Conservation (phyloP, 2,329 filamentous ascomycete species). For the Fusarium sterilihyphosum region DNA sequence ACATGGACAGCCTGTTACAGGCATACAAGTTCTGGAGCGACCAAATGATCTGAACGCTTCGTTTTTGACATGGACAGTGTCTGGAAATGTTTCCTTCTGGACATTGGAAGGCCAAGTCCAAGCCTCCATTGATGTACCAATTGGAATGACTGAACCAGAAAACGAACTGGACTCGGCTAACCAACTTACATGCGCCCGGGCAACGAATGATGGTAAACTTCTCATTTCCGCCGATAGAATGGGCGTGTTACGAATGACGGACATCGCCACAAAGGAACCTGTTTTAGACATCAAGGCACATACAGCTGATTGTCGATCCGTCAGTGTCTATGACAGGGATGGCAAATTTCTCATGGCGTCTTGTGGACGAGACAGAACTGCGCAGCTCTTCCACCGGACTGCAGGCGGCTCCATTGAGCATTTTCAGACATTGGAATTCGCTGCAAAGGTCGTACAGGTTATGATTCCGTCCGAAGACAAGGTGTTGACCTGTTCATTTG, state of each 20-base stretch:
- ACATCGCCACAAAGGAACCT: conserved; percentile 69
- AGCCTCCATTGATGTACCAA: conserved; percentile 70
- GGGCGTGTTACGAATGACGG: conserved; percentile 80
- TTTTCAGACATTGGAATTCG: conserved; percentile 93
- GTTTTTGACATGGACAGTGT: conserved; percentile 90
- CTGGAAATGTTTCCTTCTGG: conserved; percentile 87
- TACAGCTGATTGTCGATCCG: conserved; percentile 82
- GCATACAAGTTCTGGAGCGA: conserved; percentile 72
- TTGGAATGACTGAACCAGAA: conserved; percentile 69
- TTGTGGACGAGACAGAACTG: conserved; percentile 88
- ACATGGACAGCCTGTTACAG: conserved; percentile 73
- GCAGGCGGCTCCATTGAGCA: conserved; percentile 72
- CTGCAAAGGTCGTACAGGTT: conserved; percentile 80
- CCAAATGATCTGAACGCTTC: conserved; percentile 71
- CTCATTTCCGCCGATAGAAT: conserved; percentile 88
- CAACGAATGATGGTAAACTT: conserved; percentile 69
- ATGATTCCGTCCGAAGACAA: conserved; percentile 79
- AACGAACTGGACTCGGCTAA: conserved; percentile 65
- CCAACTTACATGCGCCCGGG: conserved; percentile 67
- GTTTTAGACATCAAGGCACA: conserved; percentile 85
- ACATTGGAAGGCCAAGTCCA: conserved; percentile 75
- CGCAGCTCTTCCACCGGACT: conserved; percentile 82
- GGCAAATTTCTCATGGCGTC: conserved; percentile 77
- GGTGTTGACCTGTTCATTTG: conserved; percentile 86
- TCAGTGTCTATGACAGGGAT: conserved; percentile 74